These are phyloP conservation scores for Populus hybrid DNA, from an alignment of 441 rosid genomes.

Conservation along the genomic window DNA sequence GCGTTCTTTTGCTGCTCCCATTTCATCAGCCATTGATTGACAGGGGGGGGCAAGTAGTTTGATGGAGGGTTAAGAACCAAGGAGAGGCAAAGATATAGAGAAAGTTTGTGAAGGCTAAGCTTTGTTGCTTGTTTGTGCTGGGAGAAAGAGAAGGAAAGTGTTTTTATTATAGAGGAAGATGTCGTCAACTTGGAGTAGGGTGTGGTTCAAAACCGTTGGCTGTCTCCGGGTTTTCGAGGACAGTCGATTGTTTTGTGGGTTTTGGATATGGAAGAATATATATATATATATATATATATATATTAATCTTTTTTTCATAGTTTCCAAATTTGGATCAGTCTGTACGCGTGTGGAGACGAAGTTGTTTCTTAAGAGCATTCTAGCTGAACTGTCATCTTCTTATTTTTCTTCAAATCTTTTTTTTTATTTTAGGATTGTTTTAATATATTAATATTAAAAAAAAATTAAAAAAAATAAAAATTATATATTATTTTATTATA, in stretches of 20 bases:
- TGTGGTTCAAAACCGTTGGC: slow-evolving; percentile 21
- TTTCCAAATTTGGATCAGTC: too few species aligned
- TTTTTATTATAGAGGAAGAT: not conserved
- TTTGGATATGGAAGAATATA: too few species aligned
- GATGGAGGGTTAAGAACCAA: not conserved
- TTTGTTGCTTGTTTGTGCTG: not conserved
- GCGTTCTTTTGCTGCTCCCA: slow-evolving; percentile 21
- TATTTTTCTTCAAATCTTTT: too few species aligned
- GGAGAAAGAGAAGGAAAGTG: not conserved
- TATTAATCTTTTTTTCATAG: too few species aligned
- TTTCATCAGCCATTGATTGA: not conserved
- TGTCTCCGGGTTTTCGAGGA: slow-evolving; percentile 14
- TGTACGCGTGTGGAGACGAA: too few species aligned
- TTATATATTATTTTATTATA: too few species aligned
- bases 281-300: too few species aligned
- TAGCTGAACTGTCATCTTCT: too few species aligned
- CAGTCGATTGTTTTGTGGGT: slow-evolving; percentile 13
- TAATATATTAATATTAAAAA: too few species aligned
- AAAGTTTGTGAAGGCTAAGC: not conserved
- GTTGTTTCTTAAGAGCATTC: too few species aligned
- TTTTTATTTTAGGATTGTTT: too few species aligned
- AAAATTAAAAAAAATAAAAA: too few species aligned
- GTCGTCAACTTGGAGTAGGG: not conserved
- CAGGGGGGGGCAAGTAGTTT: not conserved
- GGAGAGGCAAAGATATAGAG: not conserved